Evolutionary conservation across 2,329 filamentous ascomycete species (phyloP), one percentile per base, ranked within the genome.

Genomic region (Nannizziopsis arthrosporioides): DNA sequence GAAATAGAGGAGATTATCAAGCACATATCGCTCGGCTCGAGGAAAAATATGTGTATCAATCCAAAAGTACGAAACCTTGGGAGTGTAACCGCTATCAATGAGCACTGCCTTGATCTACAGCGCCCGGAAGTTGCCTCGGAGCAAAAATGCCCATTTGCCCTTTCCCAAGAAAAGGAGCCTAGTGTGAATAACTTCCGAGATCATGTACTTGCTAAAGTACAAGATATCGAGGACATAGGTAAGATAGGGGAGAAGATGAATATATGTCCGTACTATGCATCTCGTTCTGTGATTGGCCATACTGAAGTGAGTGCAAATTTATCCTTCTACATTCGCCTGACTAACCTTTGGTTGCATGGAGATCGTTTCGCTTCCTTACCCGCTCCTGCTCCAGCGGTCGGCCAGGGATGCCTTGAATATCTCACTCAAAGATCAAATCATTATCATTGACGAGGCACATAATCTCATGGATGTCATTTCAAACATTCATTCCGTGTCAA

Each of bases 361-460:
- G 73, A 87, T 98, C 46, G 76, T 98, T 19, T 94, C 90, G 0
- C 70, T 98, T 14, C 92, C 92, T 0, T 98, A 98, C 61, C 90
- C 90, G 1, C 67, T 98, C 5, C 73, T 98, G 0, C 71, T 98
- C 2, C 92, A 96, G 59, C 85, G 82, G 57, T 85, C 81, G 3
- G 89, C 92, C 0, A 75, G 92, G 42, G 89, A 96, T 52, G 88
- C 92, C 0, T 73, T 98, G 0, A 83, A 84, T 0, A 80, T 98
- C 38, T 90, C 84, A 18, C 67, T 98, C 7, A 88, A 93, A 57
- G 80, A 81, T 4, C 92, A 94, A 59, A 74, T 98, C 0, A 81
- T 98, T n/a, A 84, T 98, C 19, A 85, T 98, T 42, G 92, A 98
- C 56, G 92, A 98, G 69, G 92, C 92, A 0, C 92, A 98, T 63